Evolutionary conservation across 208 protist species (phyloP).

Genomic region (Acanthamoeba royreba): DNA sequence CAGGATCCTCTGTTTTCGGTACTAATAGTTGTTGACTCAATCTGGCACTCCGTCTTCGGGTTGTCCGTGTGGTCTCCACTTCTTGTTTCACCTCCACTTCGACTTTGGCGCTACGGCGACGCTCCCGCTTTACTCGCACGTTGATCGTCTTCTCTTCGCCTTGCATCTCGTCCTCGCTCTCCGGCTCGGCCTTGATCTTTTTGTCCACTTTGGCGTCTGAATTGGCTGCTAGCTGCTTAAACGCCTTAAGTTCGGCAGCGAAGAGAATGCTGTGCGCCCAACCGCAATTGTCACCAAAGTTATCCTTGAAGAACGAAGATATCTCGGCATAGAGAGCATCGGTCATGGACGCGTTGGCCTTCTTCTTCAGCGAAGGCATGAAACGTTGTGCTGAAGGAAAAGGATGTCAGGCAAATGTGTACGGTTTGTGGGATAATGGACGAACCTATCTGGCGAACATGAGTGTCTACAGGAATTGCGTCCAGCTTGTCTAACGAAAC

Average conservation of each 20-base stretch:
- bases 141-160: not conserved
- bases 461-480: conserved; percentile 60
- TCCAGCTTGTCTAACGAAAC: conserved; percentile 48
- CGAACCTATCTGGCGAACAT: conserved; percentile 65
- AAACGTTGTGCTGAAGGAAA: conserved; percentile 31
- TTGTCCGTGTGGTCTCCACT: not conserved
- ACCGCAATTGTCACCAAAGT: conserved; percentile 48
- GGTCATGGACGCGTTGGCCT: not conserved
- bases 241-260: conserved; percentile 49
- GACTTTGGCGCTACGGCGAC: not conserved
- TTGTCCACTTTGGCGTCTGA: too few species aligned
- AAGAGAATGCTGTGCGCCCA: conserved; percentile 65
- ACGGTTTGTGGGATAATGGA: not conserved
- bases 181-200: not conserved
- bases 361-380: conserved; percentile 5
- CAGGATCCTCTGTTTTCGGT: too few species aligned
- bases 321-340: conserved; percentile 39
- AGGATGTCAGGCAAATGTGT: not conserved
- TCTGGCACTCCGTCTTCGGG: not conserved
- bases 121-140: not conserved
- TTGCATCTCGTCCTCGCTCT: not conserved
- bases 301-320: conserved; percentile 18
- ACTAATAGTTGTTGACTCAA: not conserved
- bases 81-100: not conserved
- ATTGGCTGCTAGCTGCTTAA: conserved; percentile 43